Percentiles rank a stretch among this genome's conserved stretches.
Evolutionary conservation across 2,329 filamentous ascomycete genomes (phyloP).

Genomic region (Alternaria triticina): DNA sequence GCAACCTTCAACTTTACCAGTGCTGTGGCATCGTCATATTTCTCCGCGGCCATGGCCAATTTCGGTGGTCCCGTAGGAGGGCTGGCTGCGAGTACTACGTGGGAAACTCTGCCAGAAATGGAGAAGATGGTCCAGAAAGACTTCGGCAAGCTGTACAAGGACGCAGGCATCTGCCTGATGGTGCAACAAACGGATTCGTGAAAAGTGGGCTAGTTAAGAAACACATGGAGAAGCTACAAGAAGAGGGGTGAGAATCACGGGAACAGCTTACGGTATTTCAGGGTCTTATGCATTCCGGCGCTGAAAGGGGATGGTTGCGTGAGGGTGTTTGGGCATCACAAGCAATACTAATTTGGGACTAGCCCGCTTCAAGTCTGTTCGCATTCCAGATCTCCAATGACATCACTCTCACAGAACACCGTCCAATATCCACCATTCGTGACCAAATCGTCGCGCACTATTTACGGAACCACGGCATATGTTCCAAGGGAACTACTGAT

Average conservation of each 20-base stretch:
- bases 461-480: not conserved
- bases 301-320: not conserved
- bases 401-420: not conserved
- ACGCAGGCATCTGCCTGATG: not conserved
- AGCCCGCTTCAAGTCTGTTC: not conserved
- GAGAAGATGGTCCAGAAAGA: not conserved
- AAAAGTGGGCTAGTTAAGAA: not conserved
- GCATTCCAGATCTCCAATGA: not conserved
- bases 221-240: accelerated
- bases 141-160: not conserved
- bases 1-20: not conserved
- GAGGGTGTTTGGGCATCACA: not conserved
- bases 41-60: accelerated
- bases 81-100: not conserved
- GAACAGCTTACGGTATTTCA: not conserved
- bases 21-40: not conserved
- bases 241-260: not conserved
- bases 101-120: not conserved
- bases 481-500: not conserved
- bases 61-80: not conserved
- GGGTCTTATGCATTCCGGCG: not conserved
- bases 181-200: not conserved
- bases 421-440: not conserved
- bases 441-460: not conserved
- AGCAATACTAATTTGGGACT: not conserved